Evolutionary conservation across 2,329 filamentous ascomycete species (phyloP).

Genomic region (Didymella lethalis): DNA sequence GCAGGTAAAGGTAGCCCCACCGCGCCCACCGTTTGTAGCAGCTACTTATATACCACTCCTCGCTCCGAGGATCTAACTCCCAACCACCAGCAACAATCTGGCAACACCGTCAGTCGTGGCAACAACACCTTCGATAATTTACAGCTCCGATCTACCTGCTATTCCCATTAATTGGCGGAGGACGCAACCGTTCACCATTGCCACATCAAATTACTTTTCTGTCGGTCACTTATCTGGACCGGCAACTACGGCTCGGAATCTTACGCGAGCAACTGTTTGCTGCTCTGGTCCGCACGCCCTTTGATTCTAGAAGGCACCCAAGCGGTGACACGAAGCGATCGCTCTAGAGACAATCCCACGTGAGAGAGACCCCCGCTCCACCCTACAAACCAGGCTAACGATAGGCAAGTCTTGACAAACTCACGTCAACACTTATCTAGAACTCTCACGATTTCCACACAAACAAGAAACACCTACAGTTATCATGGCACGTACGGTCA

Average conservation of each 20-base stretch:
- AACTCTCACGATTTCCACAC: background rate
- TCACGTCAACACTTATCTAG: background rate
- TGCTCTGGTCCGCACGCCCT: background rate
- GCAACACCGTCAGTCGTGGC: background rate
- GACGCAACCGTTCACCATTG: background rate
- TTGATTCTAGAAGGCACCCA: background rate
- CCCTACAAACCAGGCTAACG: background rate
- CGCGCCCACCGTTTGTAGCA: background rate
- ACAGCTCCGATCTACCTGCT: background rate
- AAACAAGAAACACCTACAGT: too few relatives aligned
- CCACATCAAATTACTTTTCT: background rate
- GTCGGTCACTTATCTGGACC: background rate
- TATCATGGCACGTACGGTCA: background rate
- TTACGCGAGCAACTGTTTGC: background rate
- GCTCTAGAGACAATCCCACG: background rate
- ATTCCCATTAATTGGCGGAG: background rate
- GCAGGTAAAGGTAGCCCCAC: conserved; percentile 7
- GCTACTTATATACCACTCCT: background rate
- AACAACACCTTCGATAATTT: background rate
- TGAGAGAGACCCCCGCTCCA: background rate
- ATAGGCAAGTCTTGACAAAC: background rate
- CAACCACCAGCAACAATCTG: background rate
- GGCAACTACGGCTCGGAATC: background rate
- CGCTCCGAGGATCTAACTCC: background rate
- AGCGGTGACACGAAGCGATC: background rate